phyloP scores from a whole-genome alignment of 208 protist species.

The Trypanosoma theileri region DNA sequence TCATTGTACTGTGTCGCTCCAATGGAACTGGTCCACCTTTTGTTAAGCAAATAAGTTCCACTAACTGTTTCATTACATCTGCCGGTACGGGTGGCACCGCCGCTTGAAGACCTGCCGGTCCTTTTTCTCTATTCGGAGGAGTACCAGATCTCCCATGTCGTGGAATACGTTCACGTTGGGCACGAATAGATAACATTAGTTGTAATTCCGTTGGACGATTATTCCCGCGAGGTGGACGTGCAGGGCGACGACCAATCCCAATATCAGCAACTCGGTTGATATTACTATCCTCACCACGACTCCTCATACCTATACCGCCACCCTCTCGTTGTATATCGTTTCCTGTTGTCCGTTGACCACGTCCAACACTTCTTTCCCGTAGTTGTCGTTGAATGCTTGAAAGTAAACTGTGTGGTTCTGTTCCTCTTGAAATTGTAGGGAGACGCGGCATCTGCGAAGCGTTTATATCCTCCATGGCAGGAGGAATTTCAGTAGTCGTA shows the following conservation, averaged over 20 bases:
- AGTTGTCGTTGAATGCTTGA: neutral
- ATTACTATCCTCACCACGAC: conserved; percentile 8
- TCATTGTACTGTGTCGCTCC: neutral
- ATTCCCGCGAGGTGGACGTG: conserved; percentile 11
- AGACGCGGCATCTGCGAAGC: no score
- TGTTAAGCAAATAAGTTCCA: conserved; percentile 24
- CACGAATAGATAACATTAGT: conserved; percentile 14
- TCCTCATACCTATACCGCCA: neutral
- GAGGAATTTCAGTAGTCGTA: no score
- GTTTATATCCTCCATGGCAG: no score
- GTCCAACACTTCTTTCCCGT: neutral
- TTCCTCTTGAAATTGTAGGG: no score
- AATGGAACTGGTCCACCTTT: conserved; percentile 1
- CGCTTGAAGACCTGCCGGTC: neutral
- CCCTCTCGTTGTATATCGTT: neutral
- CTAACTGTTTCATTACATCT: conserved; percentile 13
- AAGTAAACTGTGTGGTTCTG: no score
- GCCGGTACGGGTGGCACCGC: conserved; percentile 9
- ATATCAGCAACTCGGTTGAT: neutral
- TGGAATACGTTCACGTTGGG: conserved; percentile 11
- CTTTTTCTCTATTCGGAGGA: conserved; percentile 16
- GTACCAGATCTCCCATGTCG: conserved; percentile 7
- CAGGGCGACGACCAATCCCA: neutral
- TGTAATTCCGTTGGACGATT: conserved; percentile 14
- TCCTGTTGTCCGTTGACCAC: neutral